Base-by-base conservation (phyloP, 768 basidiomycete species). In the Galerina sulciceps region DNA sequence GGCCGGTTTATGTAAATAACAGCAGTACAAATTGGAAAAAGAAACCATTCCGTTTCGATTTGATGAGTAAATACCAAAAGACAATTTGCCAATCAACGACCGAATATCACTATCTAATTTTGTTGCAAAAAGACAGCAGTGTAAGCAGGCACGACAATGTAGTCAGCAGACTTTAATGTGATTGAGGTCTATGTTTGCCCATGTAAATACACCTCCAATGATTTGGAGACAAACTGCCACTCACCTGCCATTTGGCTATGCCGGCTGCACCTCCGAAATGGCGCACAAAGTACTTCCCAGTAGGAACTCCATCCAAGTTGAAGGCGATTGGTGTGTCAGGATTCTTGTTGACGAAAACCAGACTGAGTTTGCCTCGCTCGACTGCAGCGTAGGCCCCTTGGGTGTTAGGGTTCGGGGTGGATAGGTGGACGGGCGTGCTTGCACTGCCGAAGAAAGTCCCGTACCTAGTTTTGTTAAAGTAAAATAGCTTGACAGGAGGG, bases 211-310 rank as follows among this genome's bases (percentile, higher is more conserved):
- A 38, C 40, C 53, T 38, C 47, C 15, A 47, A 14, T 36, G 38
- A 44, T 2, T 26, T 15, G 37, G 5, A 40, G 34, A 15, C 26
- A 13, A 15, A 53, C 10, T 22, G 5, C 2, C 5, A 26, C 77
- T 59, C 61, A 81, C 81, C 79, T 85, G 82, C 77, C 77, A 85
- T 71, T 84, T 84, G 14, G 82, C 83, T 14, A 81, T 61, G 6
- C 83, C 83, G 6, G 83, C 78, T 22, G 66, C 73, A 48, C 83
- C 83, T 61, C 83, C 83, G 62, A 84, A 85, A 68, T 85, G 83
- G n/a, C 82, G 77, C 22, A 84, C 44, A 63, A 83, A 80, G 68
- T 85, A 85, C 10, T 63, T 67, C 6, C 83, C 83, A n/a, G 70
- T 65, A 1, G 83, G 81, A 42, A 85, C 69, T 56, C 77, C 76